phyloP scores from a whole-genome alignment of 306 rosid genomes.

The Quercus agrifolia region DNA sequence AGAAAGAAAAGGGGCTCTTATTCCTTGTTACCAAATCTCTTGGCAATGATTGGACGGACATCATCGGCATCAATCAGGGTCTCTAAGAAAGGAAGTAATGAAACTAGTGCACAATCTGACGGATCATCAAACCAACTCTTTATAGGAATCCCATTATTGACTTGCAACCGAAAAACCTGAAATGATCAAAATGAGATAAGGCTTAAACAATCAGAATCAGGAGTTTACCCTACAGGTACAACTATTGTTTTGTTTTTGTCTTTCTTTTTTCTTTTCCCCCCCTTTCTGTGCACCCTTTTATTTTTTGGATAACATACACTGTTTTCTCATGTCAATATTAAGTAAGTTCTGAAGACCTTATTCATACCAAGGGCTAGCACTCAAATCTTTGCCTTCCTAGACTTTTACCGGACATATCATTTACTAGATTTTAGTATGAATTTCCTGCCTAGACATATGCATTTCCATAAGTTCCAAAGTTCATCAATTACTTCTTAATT shows the following conservation, averaged over 20 bases:
- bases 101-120: conserved; percentile 71
- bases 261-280: background rate
- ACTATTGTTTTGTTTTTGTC: background rate
- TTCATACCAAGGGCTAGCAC: background rate
- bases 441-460: background rate
- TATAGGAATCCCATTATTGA: conserved; percentile 97
- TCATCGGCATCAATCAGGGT: conserved; percentile 86
- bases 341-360: background rate
- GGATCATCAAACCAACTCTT: conserved; percentile 99
- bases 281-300: background rate
- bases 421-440: background rate
- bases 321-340: background rate
- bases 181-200: conserved; percentile 30
- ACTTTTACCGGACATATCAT: background rate
- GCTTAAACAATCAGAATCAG: conserved; percentile 26
- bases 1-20: conserved; percentile 57
- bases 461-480: background rate
- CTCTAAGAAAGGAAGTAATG: conserved; percentile 97
- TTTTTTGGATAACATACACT: background rate
- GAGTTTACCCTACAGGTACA: conserved; percentile 9
- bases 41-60: conserved; percentile 91
- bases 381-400: conserved; percentile 1
- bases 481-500: background rate
- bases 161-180: conserved; percentile 98
- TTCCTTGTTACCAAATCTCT: conserved; percentile 88